Conservation (phyloP, 2,329 filamentous ascomycete species). For the Ophiostoma pallidulum region DNA sequence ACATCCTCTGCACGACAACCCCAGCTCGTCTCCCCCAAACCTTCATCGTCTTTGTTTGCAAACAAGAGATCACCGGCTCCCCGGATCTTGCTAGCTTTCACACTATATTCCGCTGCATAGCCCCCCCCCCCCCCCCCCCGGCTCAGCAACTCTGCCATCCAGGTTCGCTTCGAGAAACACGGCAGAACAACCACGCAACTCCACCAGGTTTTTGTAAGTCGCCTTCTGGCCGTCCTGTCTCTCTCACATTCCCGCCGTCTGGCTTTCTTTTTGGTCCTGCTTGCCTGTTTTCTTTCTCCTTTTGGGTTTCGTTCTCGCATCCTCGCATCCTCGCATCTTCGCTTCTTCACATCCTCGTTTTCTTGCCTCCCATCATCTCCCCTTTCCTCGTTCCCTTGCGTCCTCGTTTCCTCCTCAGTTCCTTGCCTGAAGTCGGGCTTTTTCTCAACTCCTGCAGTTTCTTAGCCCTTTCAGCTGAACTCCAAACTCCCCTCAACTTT, state of each 20-base stretch:
- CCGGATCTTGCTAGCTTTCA: no score
- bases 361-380: background rate
- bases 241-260: background rate
- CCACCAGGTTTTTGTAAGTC: conserved; percentile 1
- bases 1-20: no score
- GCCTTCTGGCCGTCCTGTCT: background rate
- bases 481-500: background rate
- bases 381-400: background rate
- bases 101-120: background rate
- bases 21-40: no score
- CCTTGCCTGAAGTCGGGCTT: no score
- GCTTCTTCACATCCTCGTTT: background rate
- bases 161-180: background rate
- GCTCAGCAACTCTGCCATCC: background rate
- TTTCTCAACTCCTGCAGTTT: no score
- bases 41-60: no score
- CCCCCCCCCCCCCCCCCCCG: no score
- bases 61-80: no score
- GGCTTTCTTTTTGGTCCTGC: background rate
- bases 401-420: background rate
- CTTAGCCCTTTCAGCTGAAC: no score
- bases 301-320: background rate
- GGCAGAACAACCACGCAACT: background rate
- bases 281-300: background rate
- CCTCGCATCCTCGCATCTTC: background rate